Evolutionary conservation across 768 basidiomycete genomes (phyloP).

Genomic region (Tricholoma hemisulphureum): DNA sequence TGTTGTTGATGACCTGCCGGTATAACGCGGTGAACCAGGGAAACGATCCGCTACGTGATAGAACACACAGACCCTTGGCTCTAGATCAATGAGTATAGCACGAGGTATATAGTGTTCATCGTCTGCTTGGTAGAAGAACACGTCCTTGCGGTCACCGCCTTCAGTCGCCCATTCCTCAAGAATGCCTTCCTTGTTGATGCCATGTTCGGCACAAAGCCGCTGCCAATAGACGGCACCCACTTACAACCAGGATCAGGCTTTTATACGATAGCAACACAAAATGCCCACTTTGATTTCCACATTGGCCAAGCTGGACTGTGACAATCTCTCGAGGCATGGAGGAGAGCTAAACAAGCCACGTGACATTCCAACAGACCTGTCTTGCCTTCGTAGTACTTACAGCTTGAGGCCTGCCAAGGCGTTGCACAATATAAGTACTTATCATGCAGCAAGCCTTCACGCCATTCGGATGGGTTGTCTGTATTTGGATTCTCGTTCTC

Average conservation of each 20-base stretch:
- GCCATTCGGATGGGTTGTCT: conserved; percentile 60
- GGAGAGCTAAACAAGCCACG: not conserved
- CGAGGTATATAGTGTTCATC: conserved; percentile 99
- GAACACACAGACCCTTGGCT: conserved; percentile 74
- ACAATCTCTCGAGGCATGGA: conserved; percentile 82
- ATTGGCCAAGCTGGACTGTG: conserved; percentile 85
- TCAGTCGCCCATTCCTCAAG: conserved; percentile 97
- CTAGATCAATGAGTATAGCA: conserved; percentile 93
- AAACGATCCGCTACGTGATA: not conserved
- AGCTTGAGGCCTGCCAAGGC: too few relatives aligned
- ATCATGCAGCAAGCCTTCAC: conserved; percentile 50
- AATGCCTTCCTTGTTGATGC: conserved; percentile 92
- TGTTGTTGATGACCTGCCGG: conserved; percentile 96
- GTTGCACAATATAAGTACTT: too few relatives aligned
- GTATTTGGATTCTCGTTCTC: conserved; percentile 63
- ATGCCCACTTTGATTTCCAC: conserved; percentile 83
- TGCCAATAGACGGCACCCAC: conserved; percentile 99
- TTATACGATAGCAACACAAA: not conserved
- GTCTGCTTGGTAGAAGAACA: conserved; percentile 99
- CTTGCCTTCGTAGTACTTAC: too few relatives aligned
- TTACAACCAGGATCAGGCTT: conserved; percentile 30
- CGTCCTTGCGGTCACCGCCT: conserved; percentile 95
- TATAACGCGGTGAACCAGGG: conserved; percentile 13
- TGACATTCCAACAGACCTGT: too few relatives aligned
- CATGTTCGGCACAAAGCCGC: conserved; percentile 96